Base-by-base conservation (phyloP, 2,329 filamentous ascomycete genomes). In the Pseudogymnoascus pannorum region DNA sequence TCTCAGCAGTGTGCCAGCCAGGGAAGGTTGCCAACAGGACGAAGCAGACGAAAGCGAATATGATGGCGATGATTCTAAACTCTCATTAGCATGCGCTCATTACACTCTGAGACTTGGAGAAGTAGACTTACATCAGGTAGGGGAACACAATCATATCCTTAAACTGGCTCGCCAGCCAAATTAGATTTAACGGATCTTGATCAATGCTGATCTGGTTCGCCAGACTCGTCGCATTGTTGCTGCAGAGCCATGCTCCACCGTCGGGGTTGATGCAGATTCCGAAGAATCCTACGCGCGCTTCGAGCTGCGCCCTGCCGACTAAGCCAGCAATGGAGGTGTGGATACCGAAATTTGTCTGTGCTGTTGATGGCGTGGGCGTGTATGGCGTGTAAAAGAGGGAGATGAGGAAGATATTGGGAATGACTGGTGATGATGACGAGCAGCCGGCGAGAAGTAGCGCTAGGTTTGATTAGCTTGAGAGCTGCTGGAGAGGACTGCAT, bases 61-160 rank as follows among this genome's bases (percentile, higher is more conserved):
- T 90, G 72, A 97, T 92, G 72, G 94, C 94, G 71, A 99, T 92
- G 79, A 99, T 99, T 66, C 91, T 94, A 67, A 26, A 26, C n/a
- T 44, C 5, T 4, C 6, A 16, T 44, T 31, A 54, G 44, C 44
- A 29, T 54, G 44, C 44, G 8, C 5, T 2, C n/a, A 14, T 54
- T 22, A 42, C 11, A 51, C 26, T 18, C 8, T 40, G 7, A 18
- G 59, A 51, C n/a, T 51, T 9, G 14, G 22, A 18, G 18, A 42
- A 24, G 12, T 14, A 16, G 14, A 79, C 89, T 79, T 75, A 94
- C 89, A 99, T 87, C 18, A 99, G 79, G 72, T 97, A 99, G 8
- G 94, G 94, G 73, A 99, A 99, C 48, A 99, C 93, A 73, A 99
- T 94, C 77, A 92, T 93, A 75, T 97, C 92, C 76, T 97, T 97